phyloP scores from a whole-genome alignment of 2,329 filamentous ascomycete species.

The Pyrenochaeta sp. region DNA sequence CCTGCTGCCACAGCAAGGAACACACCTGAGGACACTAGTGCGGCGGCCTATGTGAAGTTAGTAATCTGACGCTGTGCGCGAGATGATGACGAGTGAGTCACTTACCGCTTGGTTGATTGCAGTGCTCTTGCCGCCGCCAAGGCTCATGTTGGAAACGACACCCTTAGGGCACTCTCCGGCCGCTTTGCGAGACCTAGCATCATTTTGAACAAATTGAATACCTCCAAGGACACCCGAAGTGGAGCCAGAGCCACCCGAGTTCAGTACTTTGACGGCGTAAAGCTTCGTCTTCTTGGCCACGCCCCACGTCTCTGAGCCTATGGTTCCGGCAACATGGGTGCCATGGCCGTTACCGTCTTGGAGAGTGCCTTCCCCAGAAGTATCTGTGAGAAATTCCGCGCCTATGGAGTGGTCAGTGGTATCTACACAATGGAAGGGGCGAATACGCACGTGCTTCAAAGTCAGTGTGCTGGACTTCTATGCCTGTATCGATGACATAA shows the following conservation, averaged over 20 bases:
- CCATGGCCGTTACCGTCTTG: constrained; percentile 45
- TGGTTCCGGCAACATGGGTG: constrained; percentile 48
- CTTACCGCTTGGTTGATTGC: constrained; percentile 37
- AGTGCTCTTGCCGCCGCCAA: constrained; percentile 38
- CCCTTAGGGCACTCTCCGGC: constrained; percentile 36
- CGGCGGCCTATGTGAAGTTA: constrained; percentile 32
- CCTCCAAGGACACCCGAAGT: constrained; percentile 37
- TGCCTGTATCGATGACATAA: constrained; percentile 72
- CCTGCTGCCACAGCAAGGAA: constrained; percentile 51
- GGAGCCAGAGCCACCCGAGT: constrained; percentile 32
- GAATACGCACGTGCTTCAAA: constrained; percentile 45
- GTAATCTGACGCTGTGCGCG: background rate
- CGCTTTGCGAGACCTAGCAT: constrained; percentile 16
- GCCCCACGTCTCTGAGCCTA: constrained; percentile 41
- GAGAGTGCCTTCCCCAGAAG: constrained; percentile 29
- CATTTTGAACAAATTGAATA: constrained; percentile 30
- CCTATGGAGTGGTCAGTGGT: constrained; percentile 18
- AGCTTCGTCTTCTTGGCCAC: constrained; percentile 47
- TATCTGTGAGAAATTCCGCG: constrained; percentile 37
- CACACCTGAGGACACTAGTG: constrained; percentile 42
- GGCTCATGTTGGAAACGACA: constrained; percentile 43
- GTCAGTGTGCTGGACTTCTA: constrained; percentile 61
- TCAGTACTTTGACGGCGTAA: constrained; percentile 49
- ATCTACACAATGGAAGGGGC: background rate
- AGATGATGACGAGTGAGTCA: background rate